These are phyloP conservation scores for Trametes versicolor DNA, from an alignment of 1,284 basidiomycete genomes.

Conservation along the genomic window DNA sequence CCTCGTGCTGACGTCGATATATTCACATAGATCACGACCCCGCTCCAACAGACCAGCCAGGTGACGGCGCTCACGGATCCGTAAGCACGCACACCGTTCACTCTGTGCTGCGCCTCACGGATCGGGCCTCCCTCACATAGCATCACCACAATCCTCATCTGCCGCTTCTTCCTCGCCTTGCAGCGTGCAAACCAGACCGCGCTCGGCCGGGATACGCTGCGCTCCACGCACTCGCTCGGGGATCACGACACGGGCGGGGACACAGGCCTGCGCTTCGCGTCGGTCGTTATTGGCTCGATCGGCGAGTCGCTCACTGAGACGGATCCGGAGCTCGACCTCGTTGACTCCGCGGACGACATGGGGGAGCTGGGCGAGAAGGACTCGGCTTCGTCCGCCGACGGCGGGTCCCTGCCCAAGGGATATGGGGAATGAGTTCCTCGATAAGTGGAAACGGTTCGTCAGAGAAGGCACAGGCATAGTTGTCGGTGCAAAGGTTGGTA, in stretches of 20 bases:
- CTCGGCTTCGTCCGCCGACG: no score
- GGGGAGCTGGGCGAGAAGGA: neutral
- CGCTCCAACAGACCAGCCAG: neutral
- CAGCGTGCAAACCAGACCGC: conserved; percentile 12
- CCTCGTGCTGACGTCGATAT: no score
- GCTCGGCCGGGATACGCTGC: neutral
- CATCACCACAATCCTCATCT: conserved; percentile 8
- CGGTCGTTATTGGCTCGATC: conserved; percentile 3
- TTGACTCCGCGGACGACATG: neutral
- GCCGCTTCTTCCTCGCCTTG: conserved; percentile 21
- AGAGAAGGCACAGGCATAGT: no score
- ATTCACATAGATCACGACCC: neutral
- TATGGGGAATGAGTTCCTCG: no score
- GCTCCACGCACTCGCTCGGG: neutral
- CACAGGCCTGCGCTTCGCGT: neutral
- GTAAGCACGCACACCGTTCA: neutral
- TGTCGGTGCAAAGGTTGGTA: no score
- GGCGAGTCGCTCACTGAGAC: neutral
- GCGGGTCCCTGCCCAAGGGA: no score
- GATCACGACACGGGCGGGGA: neutral
- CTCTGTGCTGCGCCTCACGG: neutral
- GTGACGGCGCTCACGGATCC: neutral
- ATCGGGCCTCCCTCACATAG: neutral
- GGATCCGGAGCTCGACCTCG: neutral
- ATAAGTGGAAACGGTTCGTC: no score